phyloP scores from a whole-genome alignment of 2,329 filamentous ascomycete species.

The Paraphoma chrysanthemicola region DNA sequence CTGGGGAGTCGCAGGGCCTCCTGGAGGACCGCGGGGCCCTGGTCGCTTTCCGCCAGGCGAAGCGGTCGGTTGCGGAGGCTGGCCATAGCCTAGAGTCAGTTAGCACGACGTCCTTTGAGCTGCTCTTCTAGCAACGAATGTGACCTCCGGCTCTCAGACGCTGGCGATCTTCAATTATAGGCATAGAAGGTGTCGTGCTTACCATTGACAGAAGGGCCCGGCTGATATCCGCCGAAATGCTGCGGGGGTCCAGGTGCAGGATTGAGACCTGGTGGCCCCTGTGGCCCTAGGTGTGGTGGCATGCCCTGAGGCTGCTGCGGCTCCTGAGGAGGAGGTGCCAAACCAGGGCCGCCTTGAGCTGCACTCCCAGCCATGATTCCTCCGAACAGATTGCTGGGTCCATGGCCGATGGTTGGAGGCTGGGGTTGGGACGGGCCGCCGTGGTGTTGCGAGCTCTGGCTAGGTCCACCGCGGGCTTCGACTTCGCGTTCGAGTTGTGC shows the following conservation, averaged over 20 bases:
- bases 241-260: constrained; percentile 65
- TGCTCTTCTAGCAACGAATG: too few relatives aligned
- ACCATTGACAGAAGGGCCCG: constrained; percentile 69
- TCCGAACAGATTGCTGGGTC: constrained; percentile 88
- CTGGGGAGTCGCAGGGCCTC: constrained; percentile 83
- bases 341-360: constrained; percentile 82
- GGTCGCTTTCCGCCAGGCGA: constrained; percentile 84
- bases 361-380: constrained; percentile 92
- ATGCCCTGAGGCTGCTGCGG: constrained; percentile 65
- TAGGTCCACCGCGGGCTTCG: constrained; percentile 71
- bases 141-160: too few relatives aligned
- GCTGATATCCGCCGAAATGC: constrained; percentile 75
- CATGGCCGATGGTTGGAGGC: constrained; percentile 85
- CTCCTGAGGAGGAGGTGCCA: constrained; percentile 73
- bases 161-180: too few relatives aligned
- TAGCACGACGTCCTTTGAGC: constrained; percentile 10
- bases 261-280: constrained; percentile 73
- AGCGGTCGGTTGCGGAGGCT: constrained; percentile 82
- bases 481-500: constrained; percentile 85
- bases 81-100: constrained; percentile 70
- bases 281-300: constrained; percentile 70
- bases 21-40: constrained; percentile 64
- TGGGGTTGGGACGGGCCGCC: constrained; percentile 79
- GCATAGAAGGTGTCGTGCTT: constrained; percentile 37
- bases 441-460: constrained; percentile 75